Conservation (phyloP, 2,329 filamentous ascomycete genomes). For the Aspergillus sojae region DNA sequence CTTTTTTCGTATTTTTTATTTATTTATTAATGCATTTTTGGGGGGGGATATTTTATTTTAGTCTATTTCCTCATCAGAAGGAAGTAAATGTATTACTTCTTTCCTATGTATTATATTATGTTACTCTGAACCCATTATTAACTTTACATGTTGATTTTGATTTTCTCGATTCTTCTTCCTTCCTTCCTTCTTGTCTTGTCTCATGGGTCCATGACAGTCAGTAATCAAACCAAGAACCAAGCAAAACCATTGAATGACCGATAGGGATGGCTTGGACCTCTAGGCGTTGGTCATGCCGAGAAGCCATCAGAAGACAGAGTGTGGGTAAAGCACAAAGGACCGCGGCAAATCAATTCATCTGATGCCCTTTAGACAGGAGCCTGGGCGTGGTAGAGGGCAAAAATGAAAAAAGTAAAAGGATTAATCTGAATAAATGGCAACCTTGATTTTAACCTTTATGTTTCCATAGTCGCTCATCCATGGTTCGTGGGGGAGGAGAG, state of each 20-base stretch:
- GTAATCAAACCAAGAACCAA: background rate
- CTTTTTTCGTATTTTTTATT: conserved; percentile 11
- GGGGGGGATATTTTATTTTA: background rate
- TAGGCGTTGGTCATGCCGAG: conserved; percentile 15
- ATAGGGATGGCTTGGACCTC: conserved; percentile 13
- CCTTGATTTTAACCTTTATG: conserved; percentile 23
- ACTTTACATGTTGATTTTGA: background rate
- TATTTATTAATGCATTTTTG: conserved; percentile 13
- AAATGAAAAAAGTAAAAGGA: conserved; percentile 4
- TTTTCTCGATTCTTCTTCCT: background rate
- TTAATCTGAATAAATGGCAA: conserved; percentile 17
- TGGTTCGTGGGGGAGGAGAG: conserved; percentile 17
- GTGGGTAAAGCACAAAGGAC: conserved; percentile 10
- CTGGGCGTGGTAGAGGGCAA: background rate
- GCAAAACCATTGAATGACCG: background rate
- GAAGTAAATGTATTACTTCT: background rate
- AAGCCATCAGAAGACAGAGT: conserved; percentile 11
- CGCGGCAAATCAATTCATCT: conserved; percentile 17
- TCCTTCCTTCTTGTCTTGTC: background rate
- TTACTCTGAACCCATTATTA: background rate
- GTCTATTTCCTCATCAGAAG: conserved; percentile 1
- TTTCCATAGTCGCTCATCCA: conserved; percentile 27
- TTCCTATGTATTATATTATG: background rate
- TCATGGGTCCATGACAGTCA: background rate
- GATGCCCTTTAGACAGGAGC: background rate